Evolutionary conservation across 2,329 filamentous ascomycete genomes (phyloP), one percentile per base, ranked within the genome.

Genomic region (Drechmeria coniospora): DNA sequence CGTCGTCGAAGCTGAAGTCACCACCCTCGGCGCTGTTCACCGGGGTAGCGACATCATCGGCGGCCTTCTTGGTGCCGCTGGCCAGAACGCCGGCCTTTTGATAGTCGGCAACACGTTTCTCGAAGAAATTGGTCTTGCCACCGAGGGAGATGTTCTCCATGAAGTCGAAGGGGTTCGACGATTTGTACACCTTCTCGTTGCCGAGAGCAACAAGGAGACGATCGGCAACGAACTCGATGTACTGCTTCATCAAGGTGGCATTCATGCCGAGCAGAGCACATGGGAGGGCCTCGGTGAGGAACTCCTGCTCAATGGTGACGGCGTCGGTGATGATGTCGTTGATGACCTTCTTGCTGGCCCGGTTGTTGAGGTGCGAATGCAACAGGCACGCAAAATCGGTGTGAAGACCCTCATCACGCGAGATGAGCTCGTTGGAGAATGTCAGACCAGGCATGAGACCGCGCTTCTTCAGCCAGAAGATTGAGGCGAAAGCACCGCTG

Each of bases 401-500:
- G 73, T 98, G 90, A 44, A 98, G 82, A 56, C 90, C 90, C 70
- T 98, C 90, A 45, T 98, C 90, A 64, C 90, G 87, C 36, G 90
- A 98, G 65, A 98, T 98, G 49, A 98, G 79, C 68, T 98, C 90
- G 66, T 98, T 98, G 54, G 90, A 95, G 68, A 98, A 98, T 43
- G 90, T 95, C 37, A 98, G 71, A 45, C 90, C 90, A 26, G 90
- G 80, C 90, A 98, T 98, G 42, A 98, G 75, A 44, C 90, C 90
- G 56, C 92, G 90, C 78, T 98, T 98, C 81, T 95, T 98, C 50
- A 98, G 69, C 90, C 90, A 98, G 72, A 98, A 98, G 63, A 98
- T 95, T 42, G 90, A 92, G 4, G 90, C 90, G 48, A 98, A 98
- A 15, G 90, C 92, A 38, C 90, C 90, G 44, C 79, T 90, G 75